Evolutionary conservation across 192 early-diverging fungal genomes (phyloP).

Genomic region (Backusella luteola): DNA sequence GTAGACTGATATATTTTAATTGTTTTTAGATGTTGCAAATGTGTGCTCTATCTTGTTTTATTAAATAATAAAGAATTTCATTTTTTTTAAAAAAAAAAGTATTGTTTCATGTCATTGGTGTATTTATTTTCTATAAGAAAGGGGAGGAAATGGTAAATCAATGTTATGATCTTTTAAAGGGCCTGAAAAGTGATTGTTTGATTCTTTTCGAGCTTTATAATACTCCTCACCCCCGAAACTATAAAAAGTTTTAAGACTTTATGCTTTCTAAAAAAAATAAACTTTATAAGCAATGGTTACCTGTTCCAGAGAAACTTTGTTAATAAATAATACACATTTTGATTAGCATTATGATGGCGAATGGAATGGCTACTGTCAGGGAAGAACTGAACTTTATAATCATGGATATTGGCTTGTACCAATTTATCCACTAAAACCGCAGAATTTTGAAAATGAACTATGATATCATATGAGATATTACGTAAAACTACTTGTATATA

Average conservation of each 20-base stretch:
- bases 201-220: conserved; percentile 20
- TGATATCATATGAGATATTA: not conserved
- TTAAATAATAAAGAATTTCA: not conserved
- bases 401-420: conserved; percentile 65
- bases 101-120: no score
- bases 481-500: no score
- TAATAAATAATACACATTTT: conserved; percentile 42
- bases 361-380: conserved; percentile 92
- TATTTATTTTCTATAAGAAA: not conserved
- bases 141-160: not conserved
- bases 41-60: not conserved
- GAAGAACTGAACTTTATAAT: conserved; percentile 82
- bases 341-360: conserved; percentile 67
- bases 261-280: not conserved
- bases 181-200: conserved; percentile 8
- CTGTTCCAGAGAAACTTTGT: conserved; percentile 35
- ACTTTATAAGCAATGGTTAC: not conserved
- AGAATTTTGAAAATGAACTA: conserved; percentile 91
- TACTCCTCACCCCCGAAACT: conserved; percentile 24
- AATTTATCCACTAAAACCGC: conserved; percentile 71
- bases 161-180: not conserved
- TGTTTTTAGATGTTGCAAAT: not conserved
- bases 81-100: no score
- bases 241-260: not conserved
- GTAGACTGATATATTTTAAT: not conserved